A percentile compares a stretch with the other conserved stretches of the same genome.
phyloP scores from a whole-genome alignment of 2,329 filamentous ascomycete species.

The Sphaceloma murrayae region DNA sequence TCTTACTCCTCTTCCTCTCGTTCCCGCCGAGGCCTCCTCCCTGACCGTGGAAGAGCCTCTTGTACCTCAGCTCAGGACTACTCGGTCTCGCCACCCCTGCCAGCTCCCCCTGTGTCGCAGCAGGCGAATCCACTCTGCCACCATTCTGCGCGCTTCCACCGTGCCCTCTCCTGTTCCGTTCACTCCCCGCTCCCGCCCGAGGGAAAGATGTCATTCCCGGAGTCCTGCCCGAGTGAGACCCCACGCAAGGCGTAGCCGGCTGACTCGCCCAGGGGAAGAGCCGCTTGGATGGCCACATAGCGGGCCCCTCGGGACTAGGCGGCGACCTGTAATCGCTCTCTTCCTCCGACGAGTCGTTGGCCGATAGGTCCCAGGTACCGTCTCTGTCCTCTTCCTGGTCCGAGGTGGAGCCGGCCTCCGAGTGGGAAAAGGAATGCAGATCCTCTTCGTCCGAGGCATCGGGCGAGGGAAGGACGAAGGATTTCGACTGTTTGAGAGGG shows the following conservation, averaged over 20 bases:
- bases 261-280: constrained; percentile 26
- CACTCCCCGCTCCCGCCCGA: too few relatives aligned
- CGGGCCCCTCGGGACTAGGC: constrained; percentile 27
- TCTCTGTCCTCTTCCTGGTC: constrained; percentile 20
- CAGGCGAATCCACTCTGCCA: too few relatives aligned
- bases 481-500: too few relatives aligned
- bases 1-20: constrained; percentile 16
- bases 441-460: too few relatives aligned
- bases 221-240: too few relatives aligned
- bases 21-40: constrained; percentile 7
- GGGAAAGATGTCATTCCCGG: too few relatives aligned
- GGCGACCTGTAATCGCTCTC: too few relatives aligned
- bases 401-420: constrained; percentile 25
- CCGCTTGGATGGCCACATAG: constrained; percentile 21
- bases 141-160: too few relatives aligned
- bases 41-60: constrained; percentile 32
- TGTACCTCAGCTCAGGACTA: constrained; percentile 34
- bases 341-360: constrained; percentile 27
- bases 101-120: too few relatives aligned
- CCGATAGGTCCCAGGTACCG: constrained; percentile 23
- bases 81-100: constrained; percentile 26
- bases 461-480: too few relatives aligned
- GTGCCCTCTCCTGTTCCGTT: too few relatives aligned
- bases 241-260: constrained; percentile 23
- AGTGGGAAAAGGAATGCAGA: constrained; percentile 22